These are phyloP conservation scores for Candida adriatica DNA, from an alignment of 805 yeast species.

Conservation along the genomic window DNA sequence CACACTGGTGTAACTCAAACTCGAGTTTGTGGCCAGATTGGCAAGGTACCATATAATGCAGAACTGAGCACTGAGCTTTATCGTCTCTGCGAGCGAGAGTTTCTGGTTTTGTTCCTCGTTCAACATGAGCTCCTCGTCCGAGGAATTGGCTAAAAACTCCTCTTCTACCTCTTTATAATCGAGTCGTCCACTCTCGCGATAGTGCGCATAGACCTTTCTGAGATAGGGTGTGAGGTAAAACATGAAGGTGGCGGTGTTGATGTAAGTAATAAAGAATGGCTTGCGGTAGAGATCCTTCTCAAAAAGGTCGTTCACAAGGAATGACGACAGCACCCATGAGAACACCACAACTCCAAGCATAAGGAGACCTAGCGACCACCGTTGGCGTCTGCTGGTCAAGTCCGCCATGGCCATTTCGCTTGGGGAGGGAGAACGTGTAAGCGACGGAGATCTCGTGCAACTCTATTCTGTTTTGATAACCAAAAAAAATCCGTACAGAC, in stretches of 20 bases:
- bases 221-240: conserved; percentile 65
- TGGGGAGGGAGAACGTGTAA: conserved; percentile 1
- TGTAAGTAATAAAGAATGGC: conserved; percentile 88
- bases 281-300: conserved; percentile 67
- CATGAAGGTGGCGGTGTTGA: conserved; percentile 81
- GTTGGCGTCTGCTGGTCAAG: conserved; percentile 14
- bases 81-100: conserved; percentile 54
- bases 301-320: conserved; percentile 70
- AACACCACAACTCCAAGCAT: conserved; percentile 70
- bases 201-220: conserved; percentile 22
- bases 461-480: not conserved
- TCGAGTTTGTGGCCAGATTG: conserved; percentile 82
- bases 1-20: conserved; percentile 82
- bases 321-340: conserved; percentile 89
- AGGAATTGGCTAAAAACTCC: conserved; percentile 10
- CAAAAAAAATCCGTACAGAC: not conserved
- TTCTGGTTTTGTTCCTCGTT: conserved; percentile 15
- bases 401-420: conserved; percentile 5
- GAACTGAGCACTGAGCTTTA: conserved; percentile 70
- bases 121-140: conserved; percentile 24
- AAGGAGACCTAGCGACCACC: conserved; percentile 74
- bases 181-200: conserved; percentile 23
- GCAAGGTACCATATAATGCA: conserved; percentile 87
- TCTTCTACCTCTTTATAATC: conserved; percentile 21
- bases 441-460: not conserved